Evolutionary conservation across 1,284 basidiomycete genomes (phyloP), one percentile per base, ranked within the genome.

Genomic region (Tylopilus orsonianus): DNA sequence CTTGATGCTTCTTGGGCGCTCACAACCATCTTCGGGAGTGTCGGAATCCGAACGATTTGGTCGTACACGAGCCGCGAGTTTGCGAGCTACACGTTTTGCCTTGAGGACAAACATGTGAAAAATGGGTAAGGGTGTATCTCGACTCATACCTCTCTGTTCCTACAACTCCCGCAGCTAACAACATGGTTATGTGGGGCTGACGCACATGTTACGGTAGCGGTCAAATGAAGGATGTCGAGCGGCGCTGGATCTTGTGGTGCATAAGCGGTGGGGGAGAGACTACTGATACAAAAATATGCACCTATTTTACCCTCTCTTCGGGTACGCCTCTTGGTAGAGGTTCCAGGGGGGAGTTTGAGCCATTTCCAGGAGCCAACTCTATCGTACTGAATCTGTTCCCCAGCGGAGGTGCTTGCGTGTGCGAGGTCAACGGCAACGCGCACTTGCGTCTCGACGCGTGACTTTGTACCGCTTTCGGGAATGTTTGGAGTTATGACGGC

Each of bases 391-490:
- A 69, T 66, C 7, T 80, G 75, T 51, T 87, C 81, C 9, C 62
- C 68, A 1, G 78, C 74, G 4, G 83, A 79, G 5, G 83, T 77
- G 58, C 75, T 82, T 14, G 80, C 73, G 55, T 83, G 80, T 13
- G 87, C 85, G 41, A 93, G 74, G 60, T 90, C 85, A 41, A 93
- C 74, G 9, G 83, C 82, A 32, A 93, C 79, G 61, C 91, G 82
- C 44, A 94, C 84, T 72, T 94, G 93, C 1, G 93, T 97, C 68
- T 97, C 94, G 19, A 97, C 93, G 20, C 93, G 82, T 42, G 90
- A 93, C 70, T 96, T 95, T n/a, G 93, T 88, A 22, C 93, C 93
- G 33, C 75, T 72, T 56, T 85, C 79, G 8, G 93, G 91, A 35
- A 97, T 81, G 58, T 85, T 92, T 33, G 93, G 87, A 30, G 93